phyloP scores from a whole-genome alignment of 768 basidiomycete species.

The Paxillus rubicundulus region DNA sequence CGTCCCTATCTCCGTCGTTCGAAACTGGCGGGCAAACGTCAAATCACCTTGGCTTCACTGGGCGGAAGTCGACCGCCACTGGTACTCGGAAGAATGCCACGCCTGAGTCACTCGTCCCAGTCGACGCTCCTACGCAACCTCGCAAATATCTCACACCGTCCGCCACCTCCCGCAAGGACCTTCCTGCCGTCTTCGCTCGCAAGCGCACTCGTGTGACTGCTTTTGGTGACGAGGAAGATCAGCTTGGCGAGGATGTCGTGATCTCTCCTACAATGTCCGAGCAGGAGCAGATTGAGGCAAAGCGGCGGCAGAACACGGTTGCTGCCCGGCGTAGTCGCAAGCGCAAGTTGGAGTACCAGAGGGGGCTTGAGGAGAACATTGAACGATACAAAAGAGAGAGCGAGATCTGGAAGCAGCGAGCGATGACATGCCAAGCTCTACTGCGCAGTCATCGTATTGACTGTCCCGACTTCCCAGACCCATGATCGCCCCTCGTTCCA shows the following conservation, averaged over 20 bases:
- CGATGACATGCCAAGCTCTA: conserved; percentile 46
- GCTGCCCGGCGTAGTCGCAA: conserved; percentile 79
- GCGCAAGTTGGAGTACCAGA: conserved; percentile 69
- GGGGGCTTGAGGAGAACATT: conserved; percentile 57
- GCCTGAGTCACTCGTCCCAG: conserved; percentile 60
- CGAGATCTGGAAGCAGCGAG: conserved; percentile 62
- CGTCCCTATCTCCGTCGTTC: conserved; percentile 30
- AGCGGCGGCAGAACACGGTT: conserved; percentile 81
- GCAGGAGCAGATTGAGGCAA: conserved; percentile 69
- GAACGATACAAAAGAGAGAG: conserved; percentile 53
- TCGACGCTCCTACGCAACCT: conserved; percentile 77
- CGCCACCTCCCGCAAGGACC: conserved; percentile 71
- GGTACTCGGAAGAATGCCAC: conserved; percentile 73
- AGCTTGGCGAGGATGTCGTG: conserved; percentile 41
- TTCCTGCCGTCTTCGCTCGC: conserved; percentile 68
- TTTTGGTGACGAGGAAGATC: conserved; percentile 53
- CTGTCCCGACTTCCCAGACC: conserved; percentile 46
- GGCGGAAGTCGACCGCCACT: conserved; percentile 44
- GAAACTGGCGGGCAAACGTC: background rate
- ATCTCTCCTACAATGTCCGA: conserved; percentile 47
- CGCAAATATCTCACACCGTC: conserved; percentile 75
- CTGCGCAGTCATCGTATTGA: conserved; percentile 57
- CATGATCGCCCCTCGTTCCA: conserved; percentile 16
- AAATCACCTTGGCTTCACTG: conserved; percentile 20
- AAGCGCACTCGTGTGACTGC: conserved; percentile 53